phyloP scores from a whole-genome alignment of 1,139 yeast species.

The Kluyveromyces sp. region DNA sequence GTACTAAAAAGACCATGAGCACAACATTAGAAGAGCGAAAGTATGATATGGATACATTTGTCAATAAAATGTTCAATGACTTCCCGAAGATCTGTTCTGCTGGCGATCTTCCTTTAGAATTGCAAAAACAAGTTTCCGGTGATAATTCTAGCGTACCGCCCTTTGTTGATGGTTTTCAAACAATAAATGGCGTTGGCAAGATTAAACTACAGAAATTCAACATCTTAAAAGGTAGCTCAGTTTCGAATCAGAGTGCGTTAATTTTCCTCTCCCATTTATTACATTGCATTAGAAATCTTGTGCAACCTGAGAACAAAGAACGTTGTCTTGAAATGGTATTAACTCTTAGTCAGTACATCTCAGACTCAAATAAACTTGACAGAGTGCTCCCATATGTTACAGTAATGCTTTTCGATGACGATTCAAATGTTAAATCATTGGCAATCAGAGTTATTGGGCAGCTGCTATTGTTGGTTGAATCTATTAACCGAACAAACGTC shows the following conservation, averaged over 20 bases:
- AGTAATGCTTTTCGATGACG: conserved; percentile 44
- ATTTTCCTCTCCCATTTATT: conserved; percentile 58
- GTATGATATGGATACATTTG: conserved; percentile 50
- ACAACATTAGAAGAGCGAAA: conserved; percentile 29
- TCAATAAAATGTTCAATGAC: conserved; percentile 50
- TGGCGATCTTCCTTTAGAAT: conserved; percentile 36
- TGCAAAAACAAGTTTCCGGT: conserved; percentile 9
- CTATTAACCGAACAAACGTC: conserved; percentile 67
- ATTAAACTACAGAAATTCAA: conserved; percentile 9
- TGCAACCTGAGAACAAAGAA: conserved; percentile 53
- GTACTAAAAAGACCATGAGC: conserved; percentile 19
- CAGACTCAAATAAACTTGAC: conserved; percentile 81
- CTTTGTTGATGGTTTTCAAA: neutral
- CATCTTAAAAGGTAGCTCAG: conserved; percentile 6
- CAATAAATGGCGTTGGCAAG: conserved; percentile 11
- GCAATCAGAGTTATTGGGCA: conserved; percentile 57
- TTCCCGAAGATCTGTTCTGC: conserved; percentile 47
- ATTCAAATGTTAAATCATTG: conserved; percentile 51
- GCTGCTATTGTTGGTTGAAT: conserved; percentile 55
- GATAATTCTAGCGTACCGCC: conserved; percentile 1
- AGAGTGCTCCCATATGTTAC: conserved; percentile 76
- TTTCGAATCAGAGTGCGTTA: conserved; percentile 46
- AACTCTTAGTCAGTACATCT: conserved; percentile 67
- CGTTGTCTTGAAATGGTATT: conserved; percentile 72
- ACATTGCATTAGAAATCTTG: conserved; percentile 59